Evolutionary conservation across 768 basidiomycete species (phyloP), one percentile per base, ranked within the genome.

Genomic region (Rhizopogon rudus): DNA sequence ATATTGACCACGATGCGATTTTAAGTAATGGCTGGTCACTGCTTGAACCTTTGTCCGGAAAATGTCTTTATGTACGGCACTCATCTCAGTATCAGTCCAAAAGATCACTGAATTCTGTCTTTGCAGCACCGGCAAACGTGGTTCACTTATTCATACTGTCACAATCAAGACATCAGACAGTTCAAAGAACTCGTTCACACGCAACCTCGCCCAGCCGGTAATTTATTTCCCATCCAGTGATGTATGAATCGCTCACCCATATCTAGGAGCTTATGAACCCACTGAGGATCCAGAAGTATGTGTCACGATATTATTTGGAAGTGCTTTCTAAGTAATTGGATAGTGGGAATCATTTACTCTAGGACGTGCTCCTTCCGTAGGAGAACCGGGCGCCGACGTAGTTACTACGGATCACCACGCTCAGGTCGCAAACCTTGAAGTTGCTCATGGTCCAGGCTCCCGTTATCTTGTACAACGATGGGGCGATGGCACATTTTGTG

Each of bases 101-200:
- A 53, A 63, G 59, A 63, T 59, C 52, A 63, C 69, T 68, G 71
- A 69, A 61, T 73, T 67, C 59, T 56, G 44, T 48, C 65, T 56
- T 61, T 52, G 59, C 74, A 93, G 87, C 84, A 87, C 67, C 83
- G 83, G 62, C 90, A 93, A 76, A 84, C 87, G 40, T 97, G 94
- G 94, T 98, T 98, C 76, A 98, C 94, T 39, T 98, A 98, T 73
- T 87, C 92, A 48, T 97, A 91, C 71, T 93, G 96, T 75, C 94
- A 99, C 75, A 91, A 94, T 70, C 81, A 84, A 51, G 87, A 97
- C 73, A 93, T 98, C 58, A 87, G 95, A 55, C 97, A 99, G 73
- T 99, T 98, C 78, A 89, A 89, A 71, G 93, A 94, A 69, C 75
- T 88, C 56, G 67, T 75, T 61, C 84, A 82, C 66, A 70, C 81